A percentile compares a stretch with the other conserved stretches of the same genome.
Conservation (phyloP, 306 rosid genomes). For the Rosa multiflora region DNA sequence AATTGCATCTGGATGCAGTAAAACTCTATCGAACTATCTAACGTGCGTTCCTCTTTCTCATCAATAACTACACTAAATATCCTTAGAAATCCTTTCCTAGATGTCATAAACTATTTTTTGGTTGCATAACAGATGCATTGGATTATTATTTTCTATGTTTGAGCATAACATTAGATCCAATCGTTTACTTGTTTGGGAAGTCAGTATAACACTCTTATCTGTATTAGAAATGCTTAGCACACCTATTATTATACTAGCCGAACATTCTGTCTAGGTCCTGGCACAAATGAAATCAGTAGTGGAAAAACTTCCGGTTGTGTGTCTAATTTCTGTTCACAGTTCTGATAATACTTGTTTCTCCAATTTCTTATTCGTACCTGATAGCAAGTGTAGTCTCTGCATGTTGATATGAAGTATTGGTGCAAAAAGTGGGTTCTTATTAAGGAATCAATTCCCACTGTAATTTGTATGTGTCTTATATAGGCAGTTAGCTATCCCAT, state of each 20-base stretch:
- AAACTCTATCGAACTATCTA: constrained; percentile 82
- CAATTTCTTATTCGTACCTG: not conserved
- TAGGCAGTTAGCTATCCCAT: not conserved
- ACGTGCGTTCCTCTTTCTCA: constrained; percentile 40
- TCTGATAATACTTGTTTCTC: not conserved
- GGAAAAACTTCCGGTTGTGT: not conserved
- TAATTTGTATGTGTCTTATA: not conserved
- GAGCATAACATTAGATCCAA: not conserved
- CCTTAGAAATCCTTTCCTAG: constrained; percentile 1
- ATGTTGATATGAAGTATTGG: not conserved
- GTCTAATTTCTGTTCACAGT: not conserved
- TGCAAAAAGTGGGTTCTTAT: not conserved
- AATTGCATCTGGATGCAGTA: constrained; percentile 89
- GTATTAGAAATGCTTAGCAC: not conserved
- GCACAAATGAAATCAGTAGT: not conserved
- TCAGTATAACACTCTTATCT: not conserved
- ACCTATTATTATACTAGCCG: not conserved
- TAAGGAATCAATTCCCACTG: not conserved
- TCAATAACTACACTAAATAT: too few relatives aligned
- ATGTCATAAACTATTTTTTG: not conserved
- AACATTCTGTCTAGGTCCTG: not conserved
- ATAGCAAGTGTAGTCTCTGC: not conserved
- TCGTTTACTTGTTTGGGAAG: not conserved
- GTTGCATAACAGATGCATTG: not conserved
- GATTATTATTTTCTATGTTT: not conserved